These are phyloP conservation scores for Paraurostyla sp. DNA, from an alignment of 73 alveolate species.

Conservation along the genomic window DNA sequence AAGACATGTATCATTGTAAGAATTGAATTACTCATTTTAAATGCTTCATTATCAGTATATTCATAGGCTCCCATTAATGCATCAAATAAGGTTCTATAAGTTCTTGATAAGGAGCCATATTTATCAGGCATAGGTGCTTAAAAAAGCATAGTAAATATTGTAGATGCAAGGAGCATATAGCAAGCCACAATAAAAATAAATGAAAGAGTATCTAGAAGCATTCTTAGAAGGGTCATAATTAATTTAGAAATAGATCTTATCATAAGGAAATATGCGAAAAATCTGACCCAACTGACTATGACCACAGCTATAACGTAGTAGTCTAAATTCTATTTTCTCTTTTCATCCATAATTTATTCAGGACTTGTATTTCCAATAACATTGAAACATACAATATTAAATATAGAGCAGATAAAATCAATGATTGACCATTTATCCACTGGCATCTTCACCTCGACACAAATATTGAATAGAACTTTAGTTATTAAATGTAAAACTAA, in stretches of 20 bases:
- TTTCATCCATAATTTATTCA: constrained; percentile 34
- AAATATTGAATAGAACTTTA: constrained; percentile 38
- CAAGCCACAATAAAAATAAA: constrained; percentile 61
- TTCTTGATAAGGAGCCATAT: constrained; percentile 27
- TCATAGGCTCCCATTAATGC: constrained; percentile 58
- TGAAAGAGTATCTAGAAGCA: constrained; percentile 51
- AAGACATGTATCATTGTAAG: constrained; percentile 54
- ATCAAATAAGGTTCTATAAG: constrained; percentile 62
- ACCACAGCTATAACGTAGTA: constrained; percentile 69
- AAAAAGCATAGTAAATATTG: constrained; percentile 60
- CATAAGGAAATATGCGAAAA: constrained; percentile 52
- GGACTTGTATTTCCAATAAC: constrained; percentile 54
- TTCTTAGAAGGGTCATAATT: constrained; percentile 57
- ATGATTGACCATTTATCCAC: constrained; percentile 66
- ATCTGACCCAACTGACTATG: constrained; percentile 58
- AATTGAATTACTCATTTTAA: not conserved
- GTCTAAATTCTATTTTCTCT: constrained; percentile 31
- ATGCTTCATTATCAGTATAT: constrained; percentile 7
- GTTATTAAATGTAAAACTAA: constrained; percentile 43
- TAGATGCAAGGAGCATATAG: constrained; percentile 23
- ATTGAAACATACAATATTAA: constrained; percentile 62
- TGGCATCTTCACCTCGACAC: constrained; percentile 61
- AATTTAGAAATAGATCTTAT: constrained; percentile 58
- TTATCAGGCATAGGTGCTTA: constrained; percentile 22
- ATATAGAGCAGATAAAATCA: constrained; percentile 44